Conservation (phyloP, 179 eudicot genomes). For the Drosera spatulata region DNA sequence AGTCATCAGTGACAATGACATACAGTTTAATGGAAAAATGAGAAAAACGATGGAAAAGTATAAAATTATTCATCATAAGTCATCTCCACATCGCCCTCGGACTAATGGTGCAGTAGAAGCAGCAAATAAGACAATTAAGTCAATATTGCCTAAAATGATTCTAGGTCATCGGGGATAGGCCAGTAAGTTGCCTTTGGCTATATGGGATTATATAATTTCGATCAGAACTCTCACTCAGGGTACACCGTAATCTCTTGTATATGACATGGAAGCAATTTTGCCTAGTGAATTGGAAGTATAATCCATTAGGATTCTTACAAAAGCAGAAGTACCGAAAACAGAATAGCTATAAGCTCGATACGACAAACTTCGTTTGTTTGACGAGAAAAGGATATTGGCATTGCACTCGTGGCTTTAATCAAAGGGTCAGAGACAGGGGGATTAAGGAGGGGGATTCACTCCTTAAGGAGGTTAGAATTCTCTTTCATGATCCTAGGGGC, state of each 20-base stretch:
- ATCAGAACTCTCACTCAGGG: no score
- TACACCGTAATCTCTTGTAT: conserved; percentile 1
- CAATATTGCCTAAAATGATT: neutral
- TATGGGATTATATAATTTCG: conserved; percentile 1
- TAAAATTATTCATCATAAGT: neutral
- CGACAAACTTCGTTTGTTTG: no score
- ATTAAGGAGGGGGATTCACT: neutral
- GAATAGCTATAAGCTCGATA: neutral
- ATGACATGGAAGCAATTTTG: neutral
- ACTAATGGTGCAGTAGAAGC: conserved; percentile 3
- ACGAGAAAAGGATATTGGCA: neutral
- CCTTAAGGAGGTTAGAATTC: neutral
- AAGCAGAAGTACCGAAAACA: neutral
- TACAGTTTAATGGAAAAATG: neutral
- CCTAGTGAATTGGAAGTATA: neutral
- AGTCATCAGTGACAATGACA: neutral
- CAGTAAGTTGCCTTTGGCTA: neutral
- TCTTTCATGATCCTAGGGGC: neutral
- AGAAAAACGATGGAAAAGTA: neutral
- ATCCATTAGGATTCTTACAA: neutral
- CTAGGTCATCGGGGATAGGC: conserved; percentile 1
- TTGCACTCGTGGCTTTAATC: neutral
- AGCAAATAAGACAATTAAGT: conserved; percentile 3
- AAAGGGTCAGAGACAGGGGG: neutral
- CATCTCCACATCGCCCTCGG: neutral